Evolutionary conservation across 345 rosid species (phyloP).

Genomic region (Eucalyptus lansdowneana): DNA sequence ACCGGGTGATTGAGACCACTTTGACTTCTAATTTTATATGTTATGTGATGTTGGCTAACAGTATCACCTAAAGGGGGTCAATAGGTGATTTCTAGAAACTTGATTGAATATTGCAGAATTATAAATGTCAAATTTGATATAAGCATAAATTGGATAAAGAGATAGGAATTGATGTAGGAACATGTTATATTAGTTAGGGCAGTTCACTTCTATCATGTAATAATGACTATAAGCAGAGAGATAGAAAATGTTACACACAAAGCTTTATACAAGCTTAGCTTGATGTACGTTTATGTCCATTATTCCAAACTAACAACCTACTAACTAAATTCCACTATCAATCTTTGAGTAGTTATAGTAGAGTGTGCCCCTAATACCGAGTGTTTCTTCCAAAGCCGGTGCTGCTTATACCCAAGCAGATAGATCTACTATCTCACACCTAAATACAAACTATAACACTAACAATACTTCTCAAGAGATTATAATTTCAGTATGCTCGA

Average conservation of each 20-base stretch:
- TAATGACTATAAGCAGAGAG: background rate
- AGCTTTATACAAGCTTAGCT: background rate
- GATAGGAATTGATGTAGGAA: background rate
- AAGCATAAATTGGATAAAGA: rapidly evolving
- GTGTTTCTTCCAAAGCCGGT: background rate
- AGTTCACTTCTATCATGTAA: rapidly evolving
- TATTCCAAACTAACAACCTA: background rate
- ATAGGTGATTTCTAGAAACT: background rate
- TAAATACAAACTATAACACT: background rate
- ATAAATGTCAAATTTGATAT: background rate
- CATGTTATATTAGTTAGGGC: background rate
- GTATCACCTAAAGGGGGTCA: background rate
- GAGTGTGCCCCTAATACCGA: background rate
- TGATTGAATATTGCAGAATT: rapidly evolving
- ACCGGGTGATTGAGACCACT: background rate
- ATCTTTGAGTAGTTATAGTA: background rate
- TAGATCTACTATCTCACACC: rapidly evolving
- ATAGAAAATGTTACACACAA: background rate
- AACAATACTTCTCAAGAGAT: background rate
- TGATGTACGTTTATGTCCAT: background rate
- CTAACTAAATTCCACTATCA: background rate
- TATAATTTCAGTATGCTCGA: rapidly evolving
- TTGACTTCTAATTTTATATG: background rate
- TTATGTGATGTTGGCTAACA: rapidly evolving
- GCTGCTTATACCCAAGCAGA: rapidly evolving